Conservation (phyloP, 805 yeast species). For the Candida fluviatilis region DNA sequence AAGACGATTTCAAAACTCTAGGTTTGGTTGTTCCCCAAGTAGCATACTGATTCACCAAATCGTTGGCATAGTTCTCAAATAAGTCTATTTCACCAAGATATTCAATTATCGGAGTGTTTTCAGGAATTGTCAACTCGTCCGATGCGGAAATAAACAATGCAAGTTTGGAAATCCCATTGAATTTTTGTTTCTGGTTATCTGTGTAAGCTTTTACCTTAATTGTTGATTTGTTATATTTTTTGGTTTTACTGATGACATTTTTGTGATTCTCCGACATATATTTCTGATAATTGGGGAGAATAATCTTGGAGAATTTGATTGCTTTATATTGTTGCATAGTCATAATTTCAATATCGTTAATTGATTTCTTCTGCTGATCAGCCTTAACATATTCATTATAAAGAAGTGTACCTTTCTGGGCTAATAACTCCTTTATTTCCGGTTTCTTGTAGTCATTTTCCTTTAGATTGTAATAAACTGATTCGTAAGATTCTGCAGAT, state of each 20-base stretch:
- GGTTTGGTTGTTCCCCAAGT: slow-evolving; percentile 64
- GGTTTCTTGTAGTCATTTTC: slow-evolving; percentile 43
- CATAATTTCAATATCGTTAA: slow-evolving; percentile 17
- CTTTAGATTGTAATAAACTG: slow-evolving; percentile 46
- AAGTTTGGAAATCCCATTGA: slow-evolving; percentile 63
- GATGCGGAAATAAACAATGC: slow-evolving; percentile 48
- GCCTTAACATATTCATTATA: slow-evolving; percentile 6
- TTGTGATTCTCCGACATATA: slow-evolving; percentile 32
- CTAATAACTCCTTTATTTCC: slow-evolving; percentile 20
- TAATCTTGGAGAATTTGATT: slow-evolving; percentile 26
- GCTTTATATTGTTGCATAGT: slow-evolving; percentile 22
- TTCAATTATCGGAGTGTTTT: slow-evolving; percentile 53
- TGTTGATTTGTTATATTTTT: slow-evolving; percentile 21
- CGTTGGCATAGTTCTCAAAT: slow-evolving; percentile 57
- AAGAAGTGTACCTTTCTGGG: slow-evolving; percentile 18
- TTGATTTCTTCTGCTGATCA: slow-evolving; percentile 4
- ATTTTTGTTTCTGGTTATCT: slow-evolving; percentile 56
- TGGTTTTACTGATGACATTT: slow-evolving; percentile 16
- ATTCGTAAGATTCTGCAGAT: slow-evolving; percentile 46
- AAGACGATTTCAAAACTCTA: slow-evolving; percentile 24
- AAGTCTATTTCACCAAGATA: slow-evolving; percentile 70
- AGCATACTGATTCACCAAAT: slow-evolving; percentile 73
- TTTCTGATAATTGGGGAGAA: slow-evolving; percentile 31
- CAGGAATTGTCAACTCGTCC: slow-evolving; percentile 27
- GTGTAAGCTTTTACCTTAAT: slow-evolving; percentile 53